Percentiles rank a stretch among this genome's conserved stretches.
Conservation (phyloP, 441 rosid genomes). For the Adansonia gregorii region DNA sequence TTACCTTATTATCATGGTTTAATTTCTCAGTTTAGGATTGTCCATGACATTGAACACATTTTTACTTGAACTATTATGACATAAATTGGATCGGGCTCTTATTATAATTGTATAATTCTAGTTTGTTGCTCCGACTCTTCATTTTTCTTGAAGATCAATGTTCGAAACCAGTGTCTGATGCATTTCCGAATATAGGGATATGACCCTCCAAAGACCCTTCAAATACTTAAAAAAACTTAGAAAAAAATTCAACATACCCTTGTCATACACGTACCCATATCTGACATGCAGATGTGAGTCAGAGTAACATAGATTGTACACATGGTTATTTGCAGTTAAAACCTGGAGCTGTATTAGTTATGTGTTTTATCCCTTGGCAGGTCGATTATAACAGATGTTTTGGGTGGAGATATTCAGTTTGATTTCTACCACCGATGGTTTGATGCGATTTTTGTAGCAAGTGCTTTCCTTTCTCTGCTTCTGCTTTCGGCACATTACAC, state of each 20-base stretch:
- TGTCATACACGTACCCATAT: too few species aligned
- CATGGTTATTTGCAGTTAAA: not conserved
- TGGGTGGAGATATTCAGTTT: conserved; percentile 98
- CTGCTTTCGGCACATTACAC: conserved; percentile 95
- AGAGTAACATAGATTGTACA: too few species aligned
- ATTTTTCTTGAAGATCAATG: too few species aligned
- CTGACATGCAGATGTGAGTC: too few species aligned
- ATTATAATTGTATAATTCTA: not conserved
- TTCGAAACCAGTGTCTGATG: too few species aligned
- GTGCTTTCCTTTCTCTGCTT: conserved; percentile 93
- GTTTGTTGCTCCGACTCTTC: too few species aligned
- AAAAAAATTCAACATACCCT: too few species aligned
- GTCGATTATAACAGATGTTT: conserved; percentile 88
- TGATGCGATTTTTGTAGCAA: conserved; percentile 97
- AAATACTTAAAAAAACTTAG: too few species aligned
- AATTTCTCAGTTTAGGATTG: not conserved
- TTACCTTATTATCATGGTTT: not conserved
- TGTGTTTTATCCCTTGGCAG: conserved; percentile 50
- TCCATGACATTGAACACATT: not conserved
- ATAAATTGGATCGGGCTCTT: not conserved
- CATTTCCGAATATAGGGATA: too few species aligned
- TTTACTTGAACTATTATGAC: not conserved
- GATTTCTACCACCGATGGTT: conserved; percentile 99
- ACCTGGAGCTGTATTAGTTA: not conserved
- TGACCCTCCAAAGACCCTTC: too few species aligned